phyloP scores from a whole-genome alignment of 768 basidiomycete genomes.

The Xerocomellus chrysenteron region DNA sequence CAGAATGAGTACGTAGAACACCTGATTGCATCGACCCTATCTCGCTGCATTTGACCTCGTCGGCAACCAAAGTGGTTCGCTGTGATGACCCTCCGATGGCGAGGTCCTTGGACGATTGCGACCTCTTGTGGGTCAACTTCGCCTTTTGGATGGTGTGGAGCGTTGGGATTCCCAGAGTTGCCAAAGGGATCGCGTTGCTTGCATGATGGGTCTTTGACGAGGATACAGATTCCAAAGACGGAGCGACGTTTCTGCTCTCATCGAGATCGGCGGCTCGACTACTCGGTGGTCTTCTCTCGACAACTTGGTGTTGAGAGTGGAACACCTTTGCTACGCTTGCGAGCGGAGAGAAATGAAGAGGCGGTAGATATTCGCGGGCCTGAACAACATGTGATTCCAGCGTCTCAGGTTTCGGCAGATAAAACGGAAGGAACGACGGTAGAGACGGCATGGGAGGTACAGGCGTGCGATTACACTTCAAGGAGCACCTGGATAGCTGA shows the following conservation, averaged over 20 bases:
- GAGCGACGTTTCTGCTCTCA: neutral
- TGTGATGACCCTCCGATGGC: conserved; percentile 6
- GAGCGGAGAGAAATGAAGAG: conserved; percentile 22
- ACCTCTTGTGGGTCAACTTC: conserved; percentile 9
- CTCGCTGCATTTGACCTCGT: neutral
- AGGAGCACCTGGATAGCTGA: conserved; percentile 22
- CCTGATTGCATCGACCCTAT: neutral
- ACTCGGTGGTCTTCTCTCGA: neutral
- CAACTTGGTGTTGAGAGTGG: neutral
- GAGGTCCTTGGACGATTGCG: conserved; percentile 9
- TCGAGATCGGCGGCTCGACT: neutral
- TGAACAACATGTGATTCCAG: neutral
- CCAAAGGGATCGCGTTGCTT: neutral
- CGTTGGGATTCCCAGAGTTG: neutral
- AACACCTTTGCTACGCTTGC: conserved; percentile 6
- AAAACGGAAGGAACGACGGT: conserved; percentile 16
- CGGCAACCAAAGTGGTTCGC: neutral
- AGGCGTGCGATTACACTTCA: conserved; percentile 16
- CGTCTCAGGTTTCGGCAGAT: neutral
- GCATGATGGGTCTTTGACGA: neutral
- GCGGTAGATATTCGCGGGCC: conserved; percentile 12
- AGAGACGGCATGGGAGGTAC: conserved; percentile 22
- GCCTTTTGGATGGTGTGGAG: conserved; percentile 1
- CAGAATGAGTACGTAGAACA: neutral
- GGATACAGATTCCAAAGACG: neutral